These are phyloP conservation scores for Heteromeles arbutifolia DNA, from an alignment of 306 rosid genomes.

Conservation along the genomic window DNA sequence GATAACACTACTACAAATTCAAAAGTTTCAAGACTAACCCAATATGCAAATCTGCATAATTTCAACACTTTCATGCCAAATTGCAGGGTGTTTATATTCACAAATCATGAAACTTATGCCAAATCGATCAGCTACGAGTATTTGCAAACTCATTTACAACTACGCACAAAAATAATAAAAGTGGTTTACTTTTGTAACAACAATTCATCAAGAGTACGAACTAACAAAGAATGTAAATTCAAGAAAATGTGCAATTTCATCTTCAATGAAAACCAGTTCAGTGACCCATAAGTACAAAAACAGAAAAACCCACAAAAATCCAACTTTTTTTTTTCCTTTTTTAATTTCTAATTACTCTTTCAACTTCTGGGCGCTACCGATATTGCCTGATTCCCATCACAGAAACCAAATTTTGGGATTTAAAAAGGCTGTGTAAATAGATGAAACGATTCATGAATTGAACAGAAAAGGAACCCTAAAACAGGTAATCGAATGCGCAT, in stretches of 20 bases:
- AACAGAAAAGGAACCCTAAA: background rate
- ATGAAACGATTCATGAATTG: background rate
- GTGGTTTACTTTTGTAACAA: background rate
- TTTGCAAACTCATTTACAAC: background rate
- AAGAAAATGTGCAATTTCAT: background rate
- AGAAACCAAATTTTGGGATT: background rate
- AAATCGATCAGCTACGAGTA: background rate
- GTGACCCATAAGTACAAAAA: background rate
- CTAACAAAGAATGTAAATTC: background rate
- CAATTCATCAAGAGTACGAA: background rate
- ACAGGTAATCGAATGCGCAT: background rate
- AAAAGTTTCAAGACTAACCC: background rate
- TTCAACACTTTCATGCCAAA: background rate
- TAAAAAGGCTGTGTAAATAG: too few species aligned
- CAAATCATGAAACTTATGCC: background rate
- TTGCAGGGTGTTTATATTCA: background rate
- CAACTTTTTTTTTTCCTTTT: background rate
- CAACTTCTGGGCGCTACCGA: background rate
- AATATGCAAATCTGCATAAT: background rate
- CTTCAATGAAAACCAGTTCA: background rate
- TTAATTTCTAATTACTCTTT: background rate
- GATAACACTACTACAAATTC: background rate
- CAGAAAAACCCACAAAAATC: background rate
- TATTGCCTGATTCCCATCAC: background rate
- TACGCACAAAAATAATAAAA: background rate